Evolutionary conservation across 2,329 filamentous ascomycete genomes (phyloP).

Genomic region (Cryphonectria japonica): DNA sequence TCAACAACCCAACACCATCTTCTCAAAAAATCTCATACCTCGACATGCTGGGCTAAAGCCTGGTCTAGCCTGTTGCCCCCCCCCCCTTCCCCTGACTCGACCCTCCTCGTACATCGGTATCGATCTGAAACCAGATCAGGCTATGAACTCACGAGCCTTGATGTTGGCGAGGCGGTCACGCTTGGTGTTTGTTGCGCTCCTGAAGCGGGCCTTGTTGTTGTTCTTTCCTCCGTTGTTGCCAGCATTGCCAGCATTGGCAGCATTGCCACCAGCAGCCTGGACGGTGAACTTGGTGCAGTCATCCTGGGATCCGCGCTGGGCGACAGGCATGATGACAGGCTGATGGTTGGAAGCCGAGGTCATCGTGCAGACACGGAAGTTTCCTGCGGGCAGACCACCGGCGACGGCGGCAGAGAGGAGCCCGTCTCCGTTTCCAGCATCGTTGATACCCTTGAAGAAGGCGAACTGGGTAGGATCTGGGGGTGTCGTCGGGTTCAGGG

Average conservation of each 20-base stretch:
- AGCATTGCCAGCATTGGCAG: constrained; percentile 18
- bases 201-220: constrained; percentile 14
- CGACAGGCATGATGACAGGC: constrained; percentile 43
- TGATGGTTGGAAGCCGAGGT: constrained; percentile 43
- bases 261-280: constrained; percentile 15
- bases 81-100: not conserved
- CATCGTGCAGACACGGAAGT: constrained; percentile 45
- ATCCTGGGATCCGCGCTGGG: constrained; percentile 46
- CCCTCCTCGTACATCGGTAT: constrained; percentile 1
- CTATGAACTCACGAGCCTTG: constrained; percentile 20
- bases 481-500: constrained; percentile 54
- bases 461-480: constrained; percentile 54
- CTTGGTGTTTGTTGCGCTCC: not conserved
- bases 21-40: not conserved
- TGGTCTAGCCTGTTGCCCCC: constrained; percentile 1
- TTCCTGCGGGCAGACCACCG: constrained; percentile 42
- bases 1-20: not conserved
- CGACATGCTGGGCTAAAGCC: not conserved
- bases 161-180: constrained; percentile 13
- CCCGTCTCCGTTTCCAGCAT: constrained; percentile 39
- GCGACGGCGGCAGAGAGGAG: constrained; percentile 38
- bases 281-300: constrained; percentile 46
- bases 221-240: constrained; percentile 24
- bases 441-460: constrained; percentile 44
- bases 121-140: constrained; percentile 4